Conservation (phyloP, 106 monocot species). For the Dactylorhiza incarnata region DNA sequence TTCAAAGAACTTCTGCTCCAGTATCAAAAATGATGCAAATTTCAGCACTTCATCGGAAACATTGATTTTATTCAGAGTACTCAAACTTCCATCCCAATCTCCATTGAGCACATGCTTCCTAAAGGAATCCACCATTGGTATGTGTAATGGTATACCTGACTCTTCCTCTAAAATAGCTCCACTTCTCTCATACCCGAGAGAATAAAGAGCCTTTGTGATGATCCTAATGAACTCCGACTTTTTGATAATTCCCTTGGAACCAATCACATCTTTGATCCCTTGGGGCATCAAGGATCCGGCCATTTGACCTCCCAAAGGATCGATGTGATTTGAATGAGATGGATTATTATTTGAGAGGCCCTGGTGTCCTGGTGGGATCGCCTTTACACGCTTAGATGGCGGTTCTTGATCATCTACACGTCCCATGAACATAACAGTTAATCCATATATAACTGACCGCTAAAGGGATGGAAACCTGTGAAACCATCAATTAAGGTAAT, state of each 20-base stretch:
- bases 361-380: slow-evolving; percentile 25
- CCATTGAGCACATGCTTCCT: slow-evolving; percentile 56
- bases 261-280: slow-evolving; percentile 44
- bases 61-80: slow-evolving; percentile 39
- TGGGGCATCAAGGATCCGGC: slow-evolving; percentile 43
- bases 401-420: slow-evolving; percentile 61
- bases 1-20: slow-evolving; percentile 71
- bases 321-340: slow-evolving; percentile 17
- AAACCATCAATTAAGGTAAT: background rate
- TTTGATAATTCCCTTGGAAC: slow-evolving; percentile 53
- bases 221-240: slow-evolving; percentile 68
- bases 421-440: slow-evolving; percentile 72
- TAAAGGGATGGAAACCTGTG: background rate
- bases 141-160: slow-evolving; percentile 60
- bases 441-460: slow-evolving; percentile 41
- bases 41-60: slow-evolving; percentile 32
- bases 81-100: slow-evolving; percentile 63
- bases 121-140: slow-evolving; percentile 32
- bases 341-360: slow-evolving; percentile 18
- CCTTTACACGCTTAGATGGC: slow-evolving; percentile 58
- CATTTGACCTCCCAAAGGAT: slow-evolving; percentile 58
- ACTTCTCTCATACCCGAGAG: slow-evolving; percentile 63
- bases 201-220: slow-evolving; percentile 64
- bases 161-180: slow-evolving; percentile 65
- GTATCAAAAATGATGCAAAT: slow-evolving; percentile 42